Conservation (phyloP, 192 early-diverging fungal species). For the Kappamyces sp. region DNA sequence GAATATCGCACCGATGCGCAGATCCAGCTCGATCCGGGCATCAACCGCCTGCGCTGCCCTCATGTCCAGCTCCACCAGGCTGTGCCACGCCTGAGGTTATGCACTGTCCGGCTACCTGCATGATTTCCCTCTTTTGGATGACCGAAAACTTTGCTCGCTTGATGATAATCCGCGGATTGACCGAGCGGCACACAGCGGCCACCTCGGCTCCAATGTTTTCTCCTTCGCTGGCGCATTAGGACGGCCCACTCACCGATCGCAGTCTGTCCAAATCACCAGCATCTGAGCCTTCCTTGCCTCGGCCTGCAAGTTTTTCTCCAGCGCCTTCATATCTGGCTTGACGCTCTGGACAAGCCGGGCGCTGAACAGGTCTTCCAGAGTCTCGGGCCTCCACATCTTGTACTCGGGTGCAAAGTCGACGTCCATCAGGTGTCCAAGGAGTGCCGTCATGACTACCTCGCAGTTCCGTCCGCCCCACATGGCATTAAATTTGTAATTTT, state of each 20-base stretch:
- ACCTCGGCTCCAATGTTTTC: slow-evolving; percentile 90
- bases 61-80: slow-evolving; percentile 67
- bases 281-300: slow-evolving; percentile 56
- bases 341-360: slow-evolving; percentile 55
- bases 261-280: slow-evolving; percentile 98
- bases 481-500: slow-evolving; percentile 77
- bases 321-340: slow-evolving; percentile 34
- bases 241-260: slow-evolving; percentile 59
- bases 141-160: slow-evolving; percentile 86
- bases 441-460: slow-evolving; percentile 73
- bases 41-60: slow-evolving; percentile 72
- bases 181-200: slow-evolving; percentile 53
- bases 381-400: slow-evolving; percentile 56
- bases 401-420: slow-evolving; percentile 61
- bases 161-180: slow-evolving; percentile 63
- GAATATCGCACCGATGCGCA: slow-evolving; percentile 85
- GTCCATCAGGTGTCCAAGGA: slow-evolving; percentile 70
- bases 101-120: slow-evolving; percentile 40
- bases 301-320: slow-evolving; percentile 61
- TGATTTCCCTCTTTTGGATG: slow-evolving; percentile 61
- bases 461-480: slow-evolving; percentile 44
- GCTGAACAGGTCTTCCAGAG: slow-evolving; percentile 63
- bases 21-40: slow-evolving; percentile 80
- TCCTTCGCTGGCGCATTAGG: slow-evolving; percentile 53
- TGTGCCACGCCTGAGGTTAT: slow-evolving; percentile 70